Base-by-base conservation (phyloP, 768 basidiomycete genomes). In the Hericium rajendrae region DNA sequence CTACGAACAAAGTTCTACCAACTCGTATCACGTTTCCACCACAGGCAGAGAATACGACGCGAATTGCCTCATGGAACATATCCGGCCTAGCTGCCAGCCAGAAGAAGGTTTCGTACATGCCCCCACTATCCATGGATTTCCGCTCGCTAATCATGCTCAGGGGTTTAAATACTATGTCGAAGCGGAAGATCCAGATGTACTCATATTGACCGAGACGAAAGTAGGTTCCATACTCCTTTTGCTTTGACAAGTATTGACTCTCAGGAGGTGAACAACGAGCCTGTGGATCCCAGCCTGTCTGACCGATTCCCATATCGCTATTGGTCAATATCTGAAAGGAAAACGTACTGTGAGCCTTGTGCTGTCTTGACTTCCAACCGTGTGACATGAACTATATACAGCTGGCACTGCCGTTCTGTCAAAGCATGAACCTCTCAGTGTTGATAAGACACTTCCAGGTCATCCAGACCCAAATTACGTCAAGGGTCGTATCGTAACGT, bases 171-270 rank as follows among this genome's bases (percentile, higher is more conserved):
- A 74, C 64, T 94, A 94, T 66, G 75, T 93, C 37, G 84, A 89
- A 62, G 90, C 90, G 1, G 92, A 94, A 64, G 84, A 93, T 65
- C 82, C 92, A 0, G 92, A 94, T 66, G 75, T 94, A 26, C 74
- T 94, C 22, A 78, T 94, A 15, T 72, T 94, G 46, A 91, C 88
- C 0, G 92, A 94, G 72, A 93, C 91, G 10, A 94, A 93, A 77
- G 89, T 82, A 41, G 37, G 62, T 55, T 9, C 2, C 22, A 43
- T 20, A 37, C 38, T 55, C 32, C 6, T 6, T 10, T 32, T 32
- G 32, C 9, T 32, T 38, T 20, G 28, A 26, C 37, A 40, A 12
- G 48, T 38, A 41, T 22, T 51, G 41, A 13, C 18, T 5, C 13
- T 52, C 20, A 48, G 26, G 54, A 92, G 90, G 81, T 91, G 49